Base-by-base conservation (phyloP, 805 yeast genomes). In the Zygotorulaspora florentina region DNA sequence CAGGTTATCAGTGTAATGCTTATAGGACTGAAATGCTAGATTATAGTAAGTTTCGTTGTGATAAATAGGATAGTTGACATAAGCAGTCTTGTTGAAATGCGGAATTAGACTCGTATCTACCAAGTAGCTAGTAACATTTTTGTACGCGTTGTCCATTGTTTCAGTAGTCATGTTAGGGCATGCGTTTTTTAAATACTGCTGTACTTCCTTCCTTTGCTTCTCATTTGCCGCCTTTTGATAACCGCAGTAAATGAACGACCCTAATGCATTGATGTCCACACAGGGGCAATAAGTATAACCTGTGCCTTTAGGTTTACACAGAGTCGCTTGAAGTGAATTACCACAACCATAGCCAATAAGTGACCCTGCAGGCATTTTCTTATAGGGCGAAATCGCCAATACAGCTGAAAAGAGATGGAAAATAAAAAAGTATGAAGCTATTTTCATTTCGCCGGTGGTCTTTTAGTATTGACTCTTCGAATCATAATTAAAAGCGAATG, bases 101-200 rank as follows among this genome's bases (percentile, higher is more conserved):
- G 61, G 54, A 16, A 58, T 43, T 6, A 34, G 33, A 7, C 66
- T 58, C 25, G 67, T 61, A 47, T 70, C 64, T 7, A 67, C 63
- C 45, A 74, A 51, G 55, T 70, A 70, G 8, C 64, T 38, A 7
- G 79, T 70, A n/a, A 77, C 79, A 48, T 76, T 76, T 2, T 65
- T 55, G 47, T 67, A 74, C 2, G 76, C 64, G 1, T 53, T 59
- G 11, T 63, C 50, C 44, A 73, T 64, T 17, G 67, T 55, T 12
- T 59, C 65, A 29, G 51, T 53, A 7, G 77, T 70, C 41, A 72
- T 61, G 10, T 57, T 54, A 3, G 58, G 48, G 50, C 71, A 67
- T n/a, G 54, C 43, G 12, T 58, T 49, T 17, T 65, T 52, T 35
- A 67, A 59, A 13, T 44, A 45, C 1, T 57, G 39, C 17, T 63